phyloP scores from a whole-genome alignment of 345 rosid genomes.

The Conringia planisiliqua region DNA sequence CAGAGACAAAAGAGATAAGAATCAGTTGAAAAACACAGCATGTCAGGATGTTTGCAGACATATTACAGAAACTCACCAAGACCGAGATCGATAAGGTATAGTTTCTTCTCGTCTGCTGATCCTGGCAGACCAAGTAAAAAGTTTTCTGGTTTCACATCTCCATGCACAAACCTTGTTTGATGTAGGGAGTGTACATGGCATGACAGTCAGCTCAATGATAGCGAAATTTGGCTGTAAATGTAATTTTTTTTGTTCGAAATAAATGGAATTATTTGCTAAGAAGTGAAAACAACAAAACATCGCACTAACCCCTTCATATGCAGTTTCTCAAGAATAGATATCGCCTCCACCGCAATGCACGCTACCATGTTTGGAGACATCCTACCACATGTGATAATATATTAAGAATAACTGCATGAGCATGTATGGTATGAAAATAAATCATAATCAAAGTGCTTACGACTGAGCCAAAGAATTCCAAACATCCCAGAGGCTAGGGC shows the following conservation, averaged over 20 bases:
- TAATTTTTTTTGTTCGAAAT: not conserved
- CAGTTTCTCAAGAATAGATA: slow-evolving; percentile 88
- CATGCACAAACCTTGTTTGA: slow-evolving; percentile 79
- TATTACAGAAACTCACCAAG: slow-evolving; percentile 51
- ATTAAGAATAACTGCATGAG: slow-evolving; percentile 8
- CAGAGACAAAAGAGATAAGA: not conserved
- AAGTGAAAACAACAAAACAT: slow-evolving; percentile 1
- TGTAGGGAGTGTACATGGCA: slow-evolving; percentile 11
- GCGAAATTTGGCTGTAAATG: not conserved
- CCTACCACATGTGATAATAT: slow-evolving; percentile 41
- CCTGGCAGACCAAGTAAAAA: slow-evolving; percentile 92
- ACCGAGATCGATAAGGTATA: slow-evolving; percentile 91
- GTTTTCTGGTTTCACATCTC: slow-evolving; percentile 94
- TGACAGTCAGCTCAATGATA: slow-evolving; percentile 12
- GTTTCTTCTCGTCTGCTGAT: slow-evolving; percentile 73
- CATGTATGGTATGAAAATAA: not conserved
- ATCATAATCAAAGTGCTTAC: slow-evolving; percentile 41
- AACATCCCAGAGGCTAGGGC: slow-evolving; percentile 98
- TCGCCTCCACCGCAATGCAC: slow-evolving; percentile 91
- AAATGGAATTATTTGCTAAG: not conserved
- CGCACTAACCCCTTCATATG: slow-evolving; percentile 71
- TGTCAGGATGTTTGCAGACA: not conserved
- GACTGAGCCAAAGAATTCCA: slow-evolving; percentile 83
- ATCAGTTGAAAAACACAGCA: not conserved
- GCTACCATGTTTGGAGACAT: slow-evolving; percentile 87